Percentiles rank a stretch among this genome's conserved stretches.
Conservation (phyloP, 73 alveolate species). For the Stentor coeruleus region DNA sequence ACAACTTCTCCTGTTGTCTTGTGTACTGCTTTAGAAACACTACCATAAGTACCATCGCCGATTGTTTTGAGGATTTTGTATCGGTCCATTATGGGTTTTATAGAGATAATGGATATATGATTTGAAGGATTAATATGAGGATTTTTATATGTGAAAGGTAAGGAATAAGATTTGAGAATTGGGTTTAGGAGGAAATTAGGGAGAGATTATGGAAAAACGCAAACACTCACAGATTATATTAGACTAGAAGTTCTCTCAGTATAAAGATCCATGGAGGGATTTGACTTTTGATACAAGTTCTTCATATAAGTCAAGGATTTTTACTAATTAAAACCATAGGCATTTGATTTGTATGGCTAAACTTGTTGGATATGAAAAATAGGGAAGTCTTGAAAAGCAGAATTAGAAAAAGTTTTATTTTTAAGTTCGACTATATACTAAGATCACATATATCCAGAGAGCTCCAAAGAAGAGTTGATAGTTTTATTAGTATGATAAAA, state of each 20-base stretch:
- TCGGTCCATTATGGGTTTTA: conserved; percentile 17
- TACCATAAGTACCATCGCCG: conserved; percentile 84
- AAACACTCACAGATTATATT: conserved; percentile 45
- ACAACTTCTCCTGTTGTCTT: conserved; percentile 82
- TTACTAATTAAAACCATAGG: conserved; percentile 71
- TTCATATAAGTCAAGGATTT: conserved; percentile 59
- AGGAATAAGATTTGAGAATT: too few relatives aligned
- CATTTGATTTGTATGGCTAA: conserved; percentile 76
- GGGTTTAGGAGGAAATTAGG: too few relatives aligned
- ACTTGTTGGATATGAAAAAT: conserved; percentile 89
- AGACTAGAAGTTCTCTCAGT: conserved; percentile 32
- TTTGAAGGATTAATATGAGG: too few relatives aligned
- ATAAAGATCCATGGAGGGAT: conserved; percentile 65
- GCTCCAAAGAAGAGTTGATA: conserved; percentile 90
- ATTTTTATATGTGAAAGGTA: too few relatives aligned
- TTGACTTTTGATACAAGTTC: conserved; percentile 53
- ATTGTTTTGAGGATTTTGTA: conserved; percentile 27
- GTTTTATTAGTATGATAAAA: conserved; percentile 86
- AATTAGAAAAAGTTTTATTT: conserved; percentile 77
- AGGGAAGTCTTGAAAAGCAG: conserved; percentile 89
- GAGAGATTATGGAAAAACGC: conserved; percentile 57
- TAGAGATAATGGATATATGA: not conserved
- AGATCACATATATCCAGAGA: conserved; percentile 90
- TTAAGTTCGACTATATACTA: conserved; percentile 90
- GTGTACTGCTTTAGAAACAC: conserved; percentile 80